phyloP scores from a whole-genome alignment of 129 eudicot species.

The Calendula officinalis region DNA sequence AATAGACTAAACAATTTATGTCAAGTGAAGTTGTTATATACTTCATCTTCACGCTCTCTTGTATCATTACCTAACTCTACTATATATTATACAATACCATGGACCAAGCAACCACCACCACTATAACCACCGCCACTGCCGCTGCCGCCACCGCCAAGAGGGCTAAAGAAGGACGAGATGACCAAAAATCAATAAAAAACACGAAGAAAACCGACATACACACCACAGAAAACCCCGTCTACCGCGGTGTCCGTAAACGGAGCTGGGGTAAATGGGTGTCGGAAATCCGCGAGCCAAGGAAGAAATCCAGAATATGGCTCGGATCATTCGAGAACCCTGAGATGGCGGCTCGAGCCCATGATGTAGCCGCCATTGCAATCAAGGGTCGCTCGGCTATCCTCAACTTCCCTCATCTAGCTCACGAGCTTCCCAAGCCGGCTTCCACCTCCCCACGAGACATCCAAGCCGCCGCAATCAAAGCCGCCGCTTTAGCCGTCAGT shows the following conservation, averaged over 20 bases:
- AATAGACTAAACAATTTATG: too few species aligned
- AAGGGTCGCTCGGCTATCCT: conserved; percentile 26
- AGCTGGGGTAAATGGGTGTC: conserved; percentile 34
- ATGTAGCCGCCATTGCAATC: conserved; percentile 28
- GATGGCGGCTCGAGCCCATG: conserved; percentile 30
- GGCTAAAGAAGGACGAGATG: not conserved
- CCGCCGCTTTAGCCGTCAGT: conserved; percentile 9
- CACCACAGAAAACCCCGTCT: not conserved
- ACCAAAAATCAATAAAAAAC: not conserved
- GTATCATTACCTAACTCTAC: not conserved
- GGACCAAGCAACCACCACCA: not conserved
- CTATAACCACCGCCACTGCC: not conserved
- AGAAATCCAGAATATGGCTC: conserved; percentile 29
- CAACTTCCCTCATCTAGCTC: conserved; percentile 30
- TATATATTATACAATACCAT: not conserved
- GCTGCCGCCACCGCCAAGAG: not conserved
- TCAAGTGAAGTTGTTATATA: too few species aligned
- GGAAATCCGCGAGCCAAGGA: conserved; percentile 20
- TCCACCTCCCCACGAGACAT: conserved; percentile 22
- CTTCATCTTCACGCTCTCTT: too few species aligned
- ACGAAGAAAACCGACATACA: conserved; percentile 2
- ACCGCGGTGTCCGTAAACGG: conserved; percentile 25
- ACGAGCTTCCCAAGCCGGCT: conserved; percentile 20
- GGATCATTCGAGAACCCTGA: conserved; percentile 29
- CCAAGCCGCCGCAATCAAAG: conserved; percentile 24